Evolutionary conservation across 2,329 filamentous ascomycete species (phyloP).

Genomic region (Xylaria sp.): DNA sequence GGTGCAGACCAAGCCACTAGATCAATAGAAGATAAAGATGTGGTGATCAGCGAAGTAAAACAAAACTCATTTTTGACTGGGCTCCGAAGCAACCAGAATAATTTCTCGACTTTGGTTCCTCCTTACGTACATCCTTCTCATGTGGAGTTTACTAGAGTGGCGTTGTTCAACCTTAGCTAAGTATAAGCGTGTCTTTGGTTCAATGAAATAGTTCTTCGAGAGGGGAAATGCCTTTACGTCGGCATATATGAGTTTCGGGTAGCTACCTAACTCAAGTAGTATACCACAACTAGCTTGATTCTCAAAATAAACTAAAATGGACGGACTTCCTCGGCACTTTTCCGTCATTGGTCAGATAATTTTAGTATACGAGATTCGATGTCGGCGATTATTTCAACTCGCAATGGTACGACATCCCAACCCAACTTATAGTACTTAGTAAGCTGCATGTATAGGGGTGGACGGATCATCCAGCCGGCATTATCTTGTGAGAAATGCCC

Average conservation of each 20-base stretch:
- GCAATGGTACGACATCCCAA: background rate
- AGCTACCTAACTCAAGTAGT: too few species aligned
- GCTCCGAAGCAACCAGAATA: too few species aligned
- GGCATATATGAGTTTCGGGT: too few species aligned
- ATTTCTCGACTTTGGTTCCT: background rate
- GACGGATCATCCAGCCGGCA: background rate
- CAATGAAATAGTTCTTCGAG: background rate
- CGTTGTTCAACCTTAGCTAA: too few species aligned
- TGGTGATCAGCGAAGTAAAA: too few species aligned
- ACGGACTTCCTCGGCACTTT: background rate
- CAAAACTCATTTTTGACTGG: background rate
- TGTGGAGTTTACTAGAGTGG: too few species aligned
- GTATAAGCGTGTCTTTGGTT: too few species aligned
- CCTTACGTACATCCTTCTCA: background rate
- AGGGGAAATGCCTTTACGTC: too few species aligned
- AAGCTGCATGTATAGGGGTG: background rate
- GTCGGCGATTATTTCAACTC: conserved; percentile 9
- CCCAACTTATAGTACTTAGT: background rate
- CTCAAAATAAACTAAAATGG: background rate
- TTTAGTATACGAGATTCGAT: background rate
- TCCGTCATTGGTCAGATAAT: background rate
- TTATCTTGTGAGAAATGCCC: background rate
- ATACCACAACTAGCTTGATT: background rate
- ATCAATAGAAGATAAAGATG: too few species aligned
- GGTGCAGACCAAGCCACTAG: too few species aligned